Base-by-base conservation (phyloP, 225 moss, liverwort and hornwort species). In the Anthoceros angustus region DNA sequence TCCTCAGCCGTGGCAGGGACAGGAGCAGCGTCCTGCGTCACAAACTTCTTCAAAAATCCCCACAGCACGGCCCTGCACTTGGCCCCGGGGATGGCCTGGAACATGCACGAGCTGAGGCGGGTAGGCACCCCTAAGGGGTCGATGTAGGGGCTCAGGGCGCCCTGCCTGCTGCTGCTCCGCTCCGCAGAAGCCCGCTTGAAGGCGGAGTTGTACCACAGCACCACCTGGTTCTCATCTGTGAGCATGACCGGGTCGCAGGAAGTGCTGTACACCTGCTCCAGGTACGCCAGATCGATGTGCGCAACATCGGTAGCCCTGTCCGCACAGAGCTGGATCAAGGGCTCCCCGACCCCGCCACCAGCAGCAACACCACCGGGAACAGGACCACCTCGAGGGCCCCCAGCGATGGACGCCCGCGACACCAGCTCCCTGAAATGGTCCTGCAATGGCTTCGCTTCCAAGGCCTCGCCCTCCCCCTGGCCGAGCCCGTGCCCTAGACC, bases 41-140 rank as follows among this genome's bases (percentile, higher is more conserved):
- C 77, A 49, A 85, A 83, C 64, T 82, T 82, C 76, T 88, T 88
- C 67, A 88, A 73, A 60, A 88, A 88, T 9, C 82, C 78, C 88
- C 83, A 86, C 48, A 88, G 61, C 0, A 81, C 66, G 11, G 82
- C 82, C 61, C 71, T 76, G 43, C 74, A 77, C 63, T 63, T 77
- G 10, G 69, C 43, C 5, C 81, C 79, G 20, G 77, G 77, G 42
- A 76, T 80, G 7, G 80, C 72, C 48, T 80, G 88, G 69, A 83
- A 90, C 4, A 67, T 69, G 21, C 87, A 68, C 6, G 62, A 46
- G 4, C 77, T 72, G 7, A 82, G 70, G 63, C 76, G 72, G 0
- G 86, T 88, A 5, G 72, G 84, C 40, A 86, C 80, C 4, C 94
- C 90, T 39, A 94, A 69, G 14, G 84, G 88, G 15, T 94, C 88